A percentile compares a stretch with the other conserved stretches of the same genome.
Conservation (phyloP, 1,284 basidiomycete genomes). For the Phylloboletellus chloephorus region DNA sequence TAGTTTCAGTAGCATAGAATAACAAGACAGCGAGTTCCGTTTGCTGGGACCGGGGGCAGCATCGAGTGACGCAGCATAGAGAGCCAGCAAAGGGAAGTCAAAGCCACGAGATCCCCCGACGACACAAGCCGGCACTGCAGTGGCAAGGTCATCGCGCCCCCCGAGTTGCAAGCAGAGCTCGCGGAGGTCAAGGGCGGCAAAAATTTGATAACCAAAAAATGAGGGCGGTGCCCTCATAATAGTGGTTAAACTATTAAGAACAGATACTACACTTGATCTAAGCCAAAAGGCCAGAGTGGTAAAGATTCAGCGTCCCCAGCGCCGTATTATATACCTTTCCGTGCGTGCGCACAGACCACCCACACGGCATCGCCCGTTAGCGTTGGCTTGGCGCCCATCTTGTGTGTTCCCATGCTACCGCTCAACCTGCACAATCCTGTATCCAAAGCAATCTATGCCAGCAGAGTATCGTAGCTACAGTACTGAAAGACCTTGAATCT, state of each 20-base stretch:
- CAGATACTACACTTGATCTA: conserved; percentile 91
- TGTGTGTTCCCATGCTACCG: no score
- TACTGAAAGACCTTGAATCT: conserved; percentile 13
- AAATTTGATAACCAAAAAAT: conserved; percentile 34
- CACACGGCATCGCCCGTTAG: no score
- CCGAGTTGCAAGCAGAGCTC: conserved; percentile 36
- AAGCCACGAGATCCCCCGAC: conserved; percentile 26
- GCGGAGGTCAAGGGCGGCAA: conserved; percentile 26
- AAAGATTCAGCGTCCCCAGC: neutral
- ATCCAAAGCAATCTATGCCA: conserved; percentile 30
- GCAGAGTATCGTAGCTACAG: conserved; percentile 28
- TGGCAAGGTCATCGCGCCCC: conserved; percentile 31
- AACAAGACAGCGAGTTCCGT: neutral
- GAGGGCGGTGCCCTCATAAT: conserved; percentile 33
- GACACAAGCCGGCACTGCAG: conserved; percentile 30
- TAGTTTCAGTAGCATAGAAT: conserved; percentile 1
- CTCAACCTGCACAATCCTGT: conserved; percentile 5
- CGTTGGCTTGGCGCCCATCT: no score
- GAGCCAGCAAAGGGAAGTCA: conserved; percentile 21
- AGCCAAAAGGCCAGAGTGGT: conserved; percentile 38
- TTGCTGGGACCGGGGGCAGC: conserved; percentile 2
- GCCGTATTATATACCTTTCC: conserved; percentile 8
- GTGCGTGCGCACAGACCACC: conserved; percentile 15
- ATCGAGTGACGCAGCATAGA: conserved; percentile 3
- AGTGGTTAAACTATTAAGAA: conserved; percentile 35